These are phyloP conservation scores for Clonostachys chloroleuca DNA, from an alignment of 2,329 filamentous ascomycete genomes.

Conservation along the genomic window DNA sequence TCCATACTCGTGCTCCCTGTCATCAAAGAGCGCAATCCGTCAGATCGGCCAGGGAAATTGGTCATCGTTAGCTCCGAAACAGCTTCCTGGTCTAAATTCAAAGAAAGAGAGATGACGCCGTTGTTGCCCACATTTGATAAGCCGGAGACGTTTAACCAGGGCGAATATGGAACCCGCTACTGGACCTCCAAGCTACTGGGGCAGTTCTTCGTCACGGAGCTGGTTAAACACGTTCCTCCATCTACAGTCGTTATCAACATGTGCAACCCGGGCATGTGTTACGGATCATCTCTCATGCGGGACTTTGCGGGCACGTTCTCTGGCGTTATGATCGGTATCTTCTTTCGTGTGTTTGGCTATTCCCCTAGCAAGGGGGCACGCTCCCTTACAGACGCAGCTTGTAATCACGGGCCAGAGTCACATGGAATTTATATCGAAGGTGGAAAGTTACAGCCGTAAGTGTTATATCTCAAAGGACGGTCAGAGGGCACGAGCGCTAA, in stretches of 20 bases:
- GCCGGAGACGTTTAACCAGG: background rate
- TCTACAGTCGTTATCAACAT: background rate
- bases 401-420: background rate
- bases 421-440: slow-evolving; percentile 3
- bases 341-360: background rate
- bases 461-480: background rate
- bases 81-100: slow-evolving; percentile 8
- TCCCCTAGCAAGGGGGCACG: background rate
- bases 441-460: slow-evolving; percentile 2
- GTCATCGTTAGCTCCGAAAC: slow-evolving; percentile 18
- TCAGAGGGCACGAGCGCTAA: background rate
- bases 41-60: slow-evolving; percentile 7
- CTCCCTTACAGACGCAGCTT: slow-evolving; percentile 1
- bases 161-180: background rate
- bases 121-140: background rate
- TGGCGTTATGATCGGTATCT: background rate
- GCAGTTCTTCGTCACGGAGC: slow-evolving; percentile 1
- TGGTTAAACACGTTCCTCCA: background rate
- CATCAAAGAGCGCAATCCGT: slow-evolving; percentile 7
- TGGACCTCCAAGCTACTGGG: background rate
- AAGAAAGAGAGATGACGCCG: background rate
- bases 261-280: background rate
- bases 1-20: slow-evolving; percentile 21
- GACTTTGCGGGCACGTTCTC: background rate
- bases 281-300: background rate